Evolutionary conservation across 176 grass and related monocot species (phyloP), one percentile per base, ranked within the genome.

Genomic region (Oryza australiensis): DNA sequence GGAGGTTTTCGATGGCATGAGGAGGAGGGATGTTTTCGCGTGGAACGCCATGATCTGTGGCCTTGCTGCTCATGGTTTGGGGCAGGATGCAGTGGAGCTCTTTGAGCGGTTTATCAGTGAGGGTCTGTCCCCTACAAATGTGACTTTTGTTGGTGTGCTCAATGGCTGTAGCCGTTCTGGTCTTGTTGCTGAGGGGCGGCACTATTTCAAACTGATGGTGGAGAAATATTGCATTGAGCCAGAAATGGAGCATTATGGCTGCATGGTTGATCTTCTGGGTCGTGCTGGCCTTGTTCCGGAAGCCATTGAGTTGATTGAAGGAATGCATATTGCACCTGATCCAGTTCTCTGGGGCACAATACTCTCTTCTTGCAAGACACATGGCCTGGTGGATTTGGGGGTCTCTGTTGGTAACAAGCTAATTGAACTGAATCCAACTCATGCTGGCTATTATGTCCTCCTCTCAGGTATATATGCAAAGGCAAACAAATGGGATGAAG

Each of bases 191-290:
- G 77, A 91, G 55, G 92, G 88, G 1, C 75, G 83, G 12, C 16
- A 22, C 8, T 91, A 86, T 73, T 94, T 91, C 63, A 86, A 77
- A 22, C 75, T n/a, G 57, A 94, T 94, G 83, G 34, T 51, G 28
- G 89, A 91, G 35, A 88, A 94, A 65, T 91, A 90, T 71, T 45
- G 55, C 0, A 71, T 94, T 67, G 68, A 89, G 73, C 70, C 73
- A 66, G 92, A 94, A 78, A 91, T 91, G 89, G 92, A 94, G 85
- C 89, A 94, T 63, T 89, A 94, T 3, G 89, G 88, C 12, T 94
- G 92, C 80, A 84, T 94, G 34, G 86, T 94, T 72, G 92, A 94
- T 79, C 88, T 94, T 82, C 72, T 94, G 35, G 65, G 89, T 38
- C 86, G 92, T 57, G 83, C 88, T 4, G 88, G 92, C 28, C 86